phyloP scores from a whole-genome alignment of 2,329 filamentous ascomycete genomes.

The Aspergillus neoniger region DNA sequence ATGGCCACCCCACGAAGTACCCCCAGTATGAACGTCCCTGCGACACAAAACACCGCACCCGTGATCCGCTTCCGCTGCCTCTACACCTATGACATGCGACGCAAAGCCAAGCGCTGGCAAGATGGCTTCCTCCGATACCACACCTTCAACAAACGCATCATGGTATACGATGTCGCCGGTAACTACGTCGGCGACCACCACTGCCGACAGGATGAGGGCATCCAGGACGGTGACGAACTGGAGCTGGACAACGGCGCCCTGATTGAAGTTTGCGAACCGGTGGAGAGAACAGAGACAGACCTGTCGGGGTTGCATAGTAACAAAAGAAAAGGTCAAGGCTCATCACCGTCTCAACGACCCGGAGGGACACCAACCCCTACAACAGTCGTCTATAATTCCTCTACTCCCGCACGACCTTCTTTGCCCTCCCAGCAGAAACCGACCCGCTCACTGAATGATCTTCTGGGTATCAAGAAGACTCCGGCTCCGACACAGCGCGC shows the following conservation, averaged over 20 bases:
- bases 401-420: slow-evolving; percentile 29
- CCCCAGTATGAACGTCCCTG: slow-evolving; percentile 38
- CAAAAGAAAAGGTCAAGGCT: slow-evolving; percentile 57
- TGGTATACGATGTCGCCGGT: slow-evolving; percentile 82
- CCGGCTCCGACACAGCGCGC: slow-evolving; percentile 66
- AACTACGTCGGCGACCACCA: slow-evolving; percentile 84
- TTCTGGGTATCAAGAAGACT: slow-evolving; percentile 67
- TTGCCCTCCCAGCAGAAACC: slow-evolving; percentile 48
- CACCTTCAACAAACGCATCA: slow-evolving; percentile 84
- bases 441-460: slow-evolving; percentile 58
- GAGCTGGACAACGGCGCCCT: slow-evolving; percentile 74
- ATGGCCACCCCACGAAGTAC: slow-evolving; percentile 29
- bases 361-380: slow-evolving; percentile 34
- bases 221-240: slow-evolving; percentile 81
- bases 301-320: slow-evolving; percentile 74
- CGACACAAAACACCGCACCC: slow-evolving; percentile 66
- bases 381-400: slow-evolving; percentile 45
- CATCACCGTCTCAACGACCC: slow-evolving; percentile 29
- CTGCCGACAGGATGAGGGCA: slow-evolving; percentile 68
- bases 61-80: slow-evolving; percentile 84
- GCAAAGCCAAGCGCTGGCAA: slow-evolving; percentile 91
- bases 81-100: slow-evolving; percentile 79
- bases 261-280: slow-evolving; percentile 75
- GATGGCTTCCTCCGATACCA: slow-evolving; percentile 88
- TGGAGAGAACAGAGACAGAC: slow-evolving; percentile 75